phyloP scores from a whole-genome alignment of 2,329 filamentous ascomycete genomes.

The Penicillium sp. region DNA sequence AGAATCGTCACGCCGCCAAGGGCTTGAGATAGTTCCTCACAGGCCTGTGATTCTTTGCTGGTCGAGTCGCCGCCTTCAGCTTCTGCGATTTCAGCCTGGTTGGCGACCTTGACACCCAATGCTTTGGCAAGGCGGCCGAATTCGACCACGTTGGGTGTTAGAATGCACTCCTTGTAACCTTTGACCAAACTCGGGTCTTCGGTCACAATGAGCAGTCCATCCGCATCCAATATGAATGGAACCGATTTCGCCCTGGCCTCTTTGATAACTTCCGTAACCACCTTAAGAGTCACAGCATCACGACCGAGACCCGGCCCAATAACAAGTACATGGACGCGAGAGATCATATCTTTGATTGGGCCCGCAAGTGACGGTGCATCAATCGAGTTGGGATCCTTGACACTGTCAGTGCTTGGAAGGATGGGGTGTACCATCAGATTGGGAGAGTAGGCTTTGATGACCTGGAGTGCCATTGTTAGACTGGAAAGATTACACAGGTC shows the following conservation, averaged over 20 bases:
- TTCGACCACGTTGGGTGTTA: constrained; percentile 94
- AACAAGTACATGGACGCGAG: constrained; percentile 85
- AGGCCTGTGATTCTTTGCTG: constrained; percentile 55
- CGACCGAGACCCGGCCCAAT: constrained; percentile 89
- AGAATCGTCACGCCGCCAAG: constrained; percentile 87
- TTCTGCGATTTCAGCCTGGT: constrained; percentile 36
- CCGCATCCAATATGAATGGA: constrained; percentile 86
- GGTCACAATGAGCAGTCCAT: constrained; percentile 76
- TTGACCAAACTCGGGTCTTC: constrained; percentile 70
- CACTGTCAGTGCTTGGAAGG: constrained; percentile 70
- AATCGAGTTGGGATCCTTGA: constrained; percentile 47
- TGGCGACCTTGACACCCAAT: constrained; percentile 60
- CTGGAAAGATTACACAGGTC: neutral
- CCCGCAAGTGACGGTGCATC: constrained; percentile 60
- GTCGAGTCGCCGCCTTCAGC: constrained; percentile 41
- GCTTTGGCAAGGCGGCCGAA: constrained; percentile 77
- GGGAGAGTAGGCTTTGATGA: constrained; percentile 97
- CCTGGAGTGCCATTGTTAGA: constrained; percentile 39
- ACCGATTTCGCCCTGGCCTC: constrained; percentile 68
- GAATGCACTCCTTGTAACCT: constrained; percentile 76
- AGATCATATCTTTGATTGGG: constrained; percentile 72
- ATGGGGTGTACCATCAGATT: constrained; percentile 98
- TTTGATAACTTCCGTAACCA: constrained; percentile 71
- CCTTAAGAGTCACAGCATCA: constrained; percentile 84
- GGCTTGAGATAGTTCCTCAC: constrained; percentile 65